phyloP scores from a whole-genome alignment of 495 filamentous ascomycete genomes.

The Beverwykella pulmonaria region DNA sequence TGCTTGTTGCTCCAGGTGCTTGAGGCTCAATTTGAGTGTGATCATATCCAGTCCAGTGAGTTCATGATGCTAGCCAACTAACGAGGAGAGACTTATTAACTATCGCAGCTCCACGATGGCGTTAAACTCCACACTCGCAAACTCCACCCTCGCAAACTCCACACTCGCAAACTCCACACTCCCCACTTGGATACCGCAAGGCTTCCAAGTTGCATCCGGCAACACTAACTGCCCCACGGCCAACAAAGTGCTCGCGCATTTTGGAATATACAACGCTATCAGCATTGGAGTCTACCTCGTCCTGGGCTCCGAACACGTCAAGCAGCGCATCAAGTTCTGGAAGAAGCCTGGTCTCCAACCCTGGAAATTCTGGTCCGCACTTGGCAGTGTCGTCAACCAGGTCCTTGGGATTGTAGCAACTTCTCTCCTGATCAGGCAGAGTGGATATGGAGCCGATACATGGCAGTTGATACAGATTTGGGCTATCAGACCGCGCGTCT shows the following conservation, averaged over 20 bases:
- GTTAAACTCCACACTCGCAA: not conserved
- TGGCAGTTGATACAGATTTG: conserved; percentile 6
- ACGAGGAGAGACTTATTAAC: too few species aligned
- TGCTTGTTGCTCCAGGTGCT: too few species aligned
- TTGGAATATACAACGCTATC: not conserved
- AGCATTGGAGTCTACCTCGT: not conserved
- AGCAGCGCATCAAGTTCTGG: conserved; percentile 8
- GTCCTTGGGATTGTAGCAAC: not conserved
- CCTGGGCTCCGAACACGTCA: conserved; percentile 6
- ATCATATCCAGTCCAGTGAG: too few species aligned
- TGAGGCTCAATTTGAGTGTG: too few species aligned
- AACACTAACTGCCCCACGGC: not conserved
- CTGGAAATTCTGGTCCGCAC: conserved; percentile 6
- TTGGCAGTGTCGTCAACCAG: not conserved
- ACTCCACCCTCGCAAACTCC: not conserved
- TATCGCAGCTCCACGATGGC: too few species aligned
- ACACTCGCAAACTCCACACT: not conserved
- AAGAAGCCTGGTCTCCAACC: not conserved
- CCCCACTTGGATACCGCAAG: not conserved
- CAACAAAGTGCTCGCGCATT: not conserved
- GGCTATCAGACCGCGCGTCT: not conserved
- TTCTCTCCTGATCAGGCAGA: not conserved
- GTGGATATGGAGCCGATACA: not conserved
- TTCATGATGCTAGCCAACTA: too few species aligned
- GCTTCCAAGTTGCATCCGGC: not conserved